Percentiles rank a stretch among this genome's conserved stretches.
These are phyloP conservation scores for Cystofilobasidium capitatum DNA, from an alignment of 768 basidiomycete species.

Conservation along the genomic window DNA sequence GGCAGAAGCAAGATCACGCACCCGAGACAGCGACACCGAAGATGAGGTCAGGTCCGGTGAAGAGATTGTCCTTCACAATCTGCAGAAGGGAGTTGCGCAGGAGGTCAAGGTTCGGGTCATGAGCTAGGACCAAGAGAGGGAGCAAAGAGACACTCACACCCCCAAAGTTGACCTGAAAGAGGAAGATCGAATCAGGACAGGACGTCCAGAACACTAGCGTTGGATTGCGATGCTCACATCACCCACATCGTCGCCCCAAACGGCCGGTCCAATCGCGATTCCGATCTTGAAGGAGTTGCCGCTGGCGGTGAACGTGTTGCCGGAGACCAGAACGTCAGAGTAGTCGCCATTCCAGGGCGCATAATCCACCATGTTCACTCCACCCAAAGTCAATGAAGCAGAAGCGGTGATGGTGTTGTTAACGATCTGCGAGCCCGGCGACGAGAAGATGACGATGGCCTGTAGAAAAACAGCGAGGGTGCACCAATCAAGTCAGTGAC, in stretches of 20 bases:
- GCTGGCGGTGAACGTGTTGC: background rate
- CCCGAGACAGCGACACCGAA: constrained; percentile 15
- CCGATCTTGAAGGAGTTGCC: constrained; percentile 15
- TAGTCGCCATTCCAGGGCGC: constrained; percentile 10
- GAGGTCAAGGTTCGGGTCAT: background rate
- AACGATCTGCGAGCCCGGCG: background rate
- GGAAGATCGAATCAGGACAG: background rate
- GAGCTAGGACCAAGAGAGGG: background rate
- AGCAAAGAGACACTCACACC: background rate
- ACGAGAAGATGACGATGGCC: constrained; percentile 17
- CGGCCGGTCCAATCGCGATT: constrained; percentile 3
- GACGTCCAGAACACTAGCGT: background rate
- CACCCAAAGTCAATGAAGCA: background rate
- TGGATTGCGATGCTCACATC: background rate
- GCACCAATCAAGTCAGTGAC: background rate
- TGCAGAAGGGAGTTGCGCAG: background rate
- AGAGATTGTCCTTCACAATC: background rate
- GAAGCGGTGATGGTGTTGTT: constrained; percentile 2
- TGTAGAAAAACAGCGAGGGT: background rate
- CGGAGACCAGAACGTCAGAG: background rate
- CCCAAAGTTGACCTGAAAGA: background rate
- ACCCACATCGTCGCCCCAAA: constrained; percentile 9
- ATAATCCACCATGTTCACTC: constrained; percentile 16
- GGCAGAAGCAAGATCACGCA: background rate
- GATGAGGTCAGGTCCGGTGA: constrained; percentile 2